These are phyloP conservation scores for Murraya paniculata DNA, from an alignment of 345 rosid species.

Conservation along the genomic window DNA sequence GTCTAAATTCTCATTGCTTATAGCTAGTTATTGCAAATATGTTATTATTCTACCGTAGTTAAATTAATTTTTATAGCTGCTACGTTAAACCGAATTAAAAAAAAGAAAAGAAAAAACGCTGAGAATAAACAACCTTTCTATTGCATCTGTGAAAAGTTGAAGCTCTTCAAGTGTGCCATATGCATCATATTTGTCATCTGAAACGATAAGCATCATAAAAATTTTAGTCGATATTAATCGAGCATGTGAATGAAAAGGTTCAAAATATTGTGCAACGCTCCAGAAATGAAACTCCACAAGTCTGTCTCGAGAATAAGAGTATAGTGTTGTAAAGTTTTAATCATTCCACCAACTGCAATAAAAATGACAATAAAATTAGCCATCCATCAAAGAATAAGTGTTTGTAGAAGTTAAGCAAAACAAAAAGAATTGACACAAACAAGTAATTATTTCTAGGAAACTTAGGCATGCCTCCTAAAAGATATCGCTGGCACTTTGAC, in stretches of 20 bases:
- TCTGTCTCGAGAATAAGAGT: slow-evolving; percentile 16
- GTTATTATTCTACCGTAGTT: no score
- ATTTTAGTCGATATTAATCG: background rate
- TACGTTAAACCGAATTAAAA: no score
- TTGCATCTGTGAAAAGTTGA: background rate
- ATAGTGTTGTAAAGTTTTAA: background rate
- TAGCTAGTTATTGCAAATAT: no score
- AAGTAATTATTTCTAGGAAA: no score
- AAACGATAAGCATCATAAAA: background rate
- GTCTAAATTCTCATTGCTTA: no score
- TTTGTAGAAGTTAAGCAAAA: no score
- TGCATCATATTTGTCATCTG: slow-evolving; percentile 21
- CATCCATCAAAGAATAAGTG: background rate
- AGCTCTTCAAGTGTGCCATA: slow-evolving; percentile 19
- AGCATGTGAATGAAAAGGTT: slow-evolving; percentile 9
- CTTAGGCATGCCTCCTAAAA: no score
- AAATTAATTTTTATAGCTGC: no score
- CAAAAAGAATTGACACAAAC: no score
- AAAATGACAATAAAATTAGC: background rate
- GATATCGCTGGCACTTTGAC: no score
- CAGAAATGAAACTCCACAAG: background rate
- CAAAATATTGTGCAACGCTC: background rate
- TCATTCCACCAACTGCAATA: slow-evolving; percentile 21
- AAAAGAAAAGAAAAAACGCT: no score
- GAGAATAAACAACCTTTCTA: slow-evolving; percentile 4